Evolutionary conservation across 345 rosid species (phyloP).

Genomic region (Eucalyptus regnans): DNA sequence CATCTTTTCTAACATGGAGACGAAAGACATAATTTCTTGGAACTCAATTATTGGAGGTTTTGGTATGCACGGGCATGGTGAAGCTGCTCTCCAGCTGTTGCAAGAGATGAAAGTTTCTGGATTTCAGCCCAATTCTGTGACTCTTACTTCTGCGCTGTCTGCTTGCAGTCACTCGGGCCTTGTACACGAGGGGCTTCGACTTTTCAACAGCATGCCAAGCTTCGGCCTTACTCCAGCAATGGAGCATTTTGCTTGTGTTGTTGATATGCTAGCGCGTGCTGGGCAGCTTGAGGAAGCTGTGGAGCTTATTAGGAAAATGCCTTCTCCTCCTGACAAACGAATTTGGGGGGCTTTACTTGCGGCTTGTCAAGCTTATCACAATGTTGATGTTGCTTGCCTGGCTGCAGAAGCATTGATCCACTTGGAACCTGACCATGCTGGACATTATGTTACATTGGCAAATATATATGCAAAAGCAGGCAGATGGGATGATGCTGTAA

Average conservation of each 20-base stretch:
- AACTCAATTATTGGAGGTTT: constrained; percentile 26
- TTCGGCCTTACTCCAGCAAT: constrained; percentile 2
- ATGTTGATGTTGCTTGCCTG: constrained; percentile 9
- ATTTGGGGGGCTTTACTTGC: constrained; percentile 26
- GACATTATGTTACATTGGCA: constrained; percentile 21
- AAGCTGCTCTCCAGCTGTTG: constrained; percentile 22
- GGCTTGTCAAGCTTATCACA: constrained; percentile 18
- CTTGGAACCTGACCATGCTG: constrained; percentile 25
- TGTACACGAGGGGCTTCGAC: constrained; percentile 16
- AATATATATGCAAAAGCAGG: constrained; percentile 24
- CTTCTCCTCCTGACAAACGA: constrained; percentile 11
- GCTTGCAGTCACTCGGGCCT: constrained; percentile 29
- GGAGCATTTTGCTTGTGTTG: constrained; percentile 26
- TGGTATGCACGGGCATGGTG: constrained; percentile 22
- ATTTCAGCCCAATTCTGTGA: constrained; percentile 9
- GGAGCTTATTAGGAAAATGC: constrained; percentile 12
- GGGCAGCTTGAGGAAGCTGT: constrained; percentile 20
- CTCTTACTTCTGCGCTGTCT: constrained; percentile 14
- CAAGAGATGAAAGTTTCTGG: constrained; percentile 11
- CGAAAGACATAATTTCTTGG: constrained; percentile 27
- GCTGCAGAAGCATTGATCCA: constrained; percentile 16
- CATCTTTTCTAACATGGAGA: constrained; percentile 7
- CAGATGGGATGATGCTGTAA: constrained; percentile 20
- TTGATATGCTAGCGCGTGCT: constrained; percentile 28
- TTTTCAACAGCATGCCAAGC: constrained; percentile 5